Percentiles rank a stretch among this genome's conserved stretches.
These are phyloP conservation scores for Mrakia gelida DNA, from an alignment of 768 basidiomycete genomes.

Conservation along the genomic window DNA sequence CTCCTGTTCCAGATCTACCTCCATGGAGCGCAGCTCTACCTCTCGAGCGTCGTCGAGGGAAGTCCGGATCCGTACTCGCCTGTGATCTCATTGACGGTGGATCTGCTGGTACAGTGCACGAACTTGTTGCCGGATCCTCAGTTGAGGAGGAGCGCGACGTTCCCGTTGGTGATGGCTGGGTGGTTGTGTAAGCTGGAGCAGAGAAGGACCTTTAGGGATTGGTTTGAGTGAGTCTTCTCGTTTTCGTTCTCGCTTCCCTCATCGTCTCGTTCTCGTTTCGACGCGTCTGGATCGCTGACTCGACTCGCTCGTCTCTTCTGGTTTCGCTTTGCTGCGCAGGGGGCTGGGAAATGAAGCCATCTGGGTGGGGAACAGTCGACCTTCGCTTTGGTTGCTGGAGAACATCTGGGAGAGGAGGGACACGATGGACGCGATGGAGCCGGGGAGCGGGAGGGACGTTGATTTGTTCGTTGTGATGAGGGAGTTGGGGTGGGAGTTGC, in stretches of 20 bases:
- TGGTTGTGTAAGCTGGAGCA: neutral
- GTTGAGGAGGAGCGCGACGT: constrained; percentile 10
- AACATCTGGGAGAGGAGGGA: neutral
- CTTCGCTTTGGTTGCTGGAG: neutral
- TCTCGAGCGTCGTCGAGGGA: neutral
- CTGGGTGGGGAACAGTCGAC: neutral
- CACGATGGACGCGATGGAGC: neutral
- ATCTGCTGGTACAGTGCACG: neutral
- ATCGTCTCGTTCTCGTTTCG: neutral
- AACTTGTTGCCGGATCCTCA: neutral
- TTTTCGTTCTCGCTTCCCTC: no score
- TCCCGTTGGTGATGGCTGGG: constrained; percentile 5
- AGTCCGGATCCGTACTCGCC: neutral
- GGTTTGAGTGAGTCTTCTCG: neutral
- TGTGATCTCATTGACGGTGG: neutral
- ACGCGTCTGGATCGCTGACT: neutral
- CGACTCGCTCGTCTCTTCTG: neutral
- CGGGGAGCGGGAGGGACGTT: neutral
- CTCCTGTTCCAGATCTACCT: constrained; percentile 9
- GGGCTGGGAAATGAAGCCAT: neutral
- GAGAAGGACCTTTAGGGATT: neutral
- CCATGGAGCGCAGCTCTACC: neutral
- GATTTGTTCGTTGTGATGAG: neutral
- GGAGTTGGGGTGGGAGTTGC: neutral
- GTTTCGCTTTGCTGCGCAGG: neutral